These are phyloP conservation scores for Hericium erinaceus DNA, from an alignment of 768 basidiomycete genomes.

Conservation along the genomic window DNA sequence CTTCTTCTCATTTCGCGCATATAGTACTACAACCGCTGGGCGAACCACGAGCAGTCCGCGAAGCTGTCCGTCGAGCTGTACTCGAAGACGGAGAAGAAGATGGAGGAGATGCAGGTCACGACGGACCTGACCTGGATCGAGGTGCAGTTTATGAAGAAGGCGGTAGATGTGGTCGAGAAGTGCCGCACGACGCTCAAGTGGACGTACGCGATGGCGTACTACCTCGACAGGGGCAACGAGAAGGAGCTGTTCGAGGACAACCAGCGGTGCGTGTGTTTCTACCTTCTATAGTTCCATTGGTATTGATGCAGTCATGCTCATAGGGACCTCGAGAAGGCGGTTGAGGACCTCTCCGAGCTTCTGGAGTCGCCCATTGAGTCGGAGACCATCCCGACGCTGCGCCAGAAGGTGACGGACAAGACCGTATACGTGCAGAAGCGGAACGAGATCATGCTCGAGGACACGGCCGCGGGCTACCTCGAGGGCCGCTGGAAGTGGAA, in stretches of 20 bases:
- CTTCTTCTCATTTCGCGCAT: neutral
- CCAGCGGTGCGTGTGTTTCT: conserved; percentile 51
- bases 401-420: conserved; percentile 94
- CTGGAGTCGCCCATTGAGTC: conserved; percentile 88
- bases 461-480: conserved; percentile 83
- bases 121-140: conserved; percentile 96
- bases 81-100: conserved; percentile 97
- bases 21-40: conserved; percentile 98
- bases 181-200: conserved; percentile 96
- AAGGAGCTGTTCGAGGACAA: conserved; percentile 98
- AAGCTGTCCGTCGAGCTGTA: conserved; percentile 91
- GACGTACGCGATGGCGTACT: conserved; percentile 99
- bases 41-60: conserved; percentile 99
- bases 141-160: conserved; percentile 98
- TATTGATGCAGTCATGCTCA: conserved; percentile 2
- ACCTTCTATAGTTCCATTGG: neutral
- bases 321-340: conserved; percentile 89
- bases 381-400: conserved; percentile 68
- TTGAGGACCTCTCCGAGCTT: conserved; percentile 89
- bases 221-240: conserved; percentile 80
- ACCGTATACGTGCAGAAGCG: conserved; percentile 97
- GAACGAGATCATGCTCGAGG: conserved; percentile 90
- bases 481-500: conserved; percentile 88
- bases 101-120: conserved; percentile 98
- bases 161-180: conserved; percentile 84